Evolutionary conservation across 495 filamentous ascomycete species (phyloP).

Genomic region (Mytilinidion resinicola): DNA sequence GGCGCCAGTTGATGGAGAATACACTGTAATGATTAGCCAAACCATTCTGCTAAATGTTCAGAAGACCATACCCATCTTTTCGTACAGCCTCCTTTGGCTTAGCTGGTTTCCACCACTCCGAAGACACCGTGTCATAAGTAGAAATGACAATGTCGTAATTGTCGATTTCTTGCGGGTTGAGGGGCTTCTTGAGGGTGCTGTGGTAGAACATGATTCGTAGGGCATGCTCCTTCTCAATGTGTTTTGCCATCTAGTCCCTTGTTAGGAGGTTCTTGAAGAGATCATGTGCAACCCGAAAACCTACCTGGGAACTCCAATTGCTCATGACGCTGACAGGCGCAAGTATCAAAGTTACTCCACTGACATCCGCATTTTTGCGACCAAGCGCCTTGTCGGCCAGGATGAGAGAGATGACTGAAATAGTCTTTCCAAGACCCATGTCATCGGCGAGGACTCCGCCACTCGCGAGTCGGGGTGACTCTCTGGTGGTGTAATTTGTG

Average conservation of each 20-base stretch:
- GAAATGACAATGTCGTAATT: slow-evolving; percentile 74
- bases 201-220: slow-evolving; percentile 73
- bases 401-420: slow-evolving; percentile 80
- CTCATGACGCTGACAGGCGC: slow-evolving; percentile 85
- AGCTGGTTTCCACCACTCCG: slow-evolving; percentile 26
- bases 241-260: slow-evolving; percentile 51
- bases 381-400: slow-evolving; percentile 46
- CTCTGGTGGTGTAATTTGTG: slow-evolving; percentile 59
- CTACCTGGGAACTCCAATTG: slow-evolving; percentile 73
- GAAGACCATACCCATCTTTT: slow-evolving; percentile 18
- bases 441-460: slow-evolving; percentile 89
- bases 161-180: slow-evolving; percentile 47
- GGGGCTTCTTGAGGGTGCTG: slow-evolving; percentile 51
- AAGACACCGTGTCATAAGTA: slow-evolving; percentile 57
- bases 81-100: slow-evolving; percentile 10
- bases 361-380: slow-evolving; percentile 32
- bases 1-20: slow-evolving; percentile 66
- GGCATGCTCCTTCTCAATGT: slow-evolving; percentile 54
- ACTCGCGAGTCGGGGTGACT: slow-evolving; percentile 56
- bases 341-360: slow-evolving; percentile 65
- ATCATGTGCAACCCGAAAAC: background rate
- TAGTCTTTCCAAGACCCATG: slow-evolving; percentile 91
- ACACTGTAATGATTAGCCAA: slow-evolving; percentile 36
- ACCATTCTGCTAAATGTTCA: slow-evolving; percentile 33
- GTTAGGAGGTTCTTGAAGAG: background rate